Evolutionary conservation across 805 yeast genomes (phyloP), one percentile per base, ranked within the genome.

Genomic region (Zygosaccharomyces lentus): DNA sequence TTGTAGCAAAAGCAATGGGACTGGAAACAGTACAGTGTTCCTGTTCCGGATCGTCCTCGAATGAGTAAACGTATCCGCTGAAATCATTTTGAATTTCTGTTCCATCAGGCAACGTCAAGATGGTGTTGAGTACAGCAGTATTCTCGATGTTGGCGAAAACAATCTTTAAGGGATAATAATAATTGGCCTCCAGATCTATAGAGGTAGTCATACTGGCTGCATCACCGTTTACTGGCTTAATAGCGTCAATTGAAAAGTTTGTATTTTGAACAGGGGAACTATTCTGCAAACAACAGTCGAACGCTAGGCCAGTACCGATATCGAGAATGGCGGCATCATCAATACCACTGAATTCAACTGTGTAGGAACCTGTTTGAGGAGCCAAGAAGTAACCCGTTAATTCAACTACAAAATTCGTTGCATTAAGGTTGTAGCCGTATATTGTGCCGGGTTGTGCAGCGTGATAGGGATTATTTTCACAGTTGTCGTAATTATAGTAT

Each of bases 321-420:
- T 57, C 56, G 9, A 67, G 50, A 51, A 57, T 49, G 10, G 57
- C 66, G 16, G 59, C 55, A 48, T 69, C 71, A 56, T 69, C 72
- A 19, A 59, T 56, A 9, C 32, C 31, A 6, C 36, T 31, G 23
- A 66, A 44, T 6, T 40, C 21, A 32, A 68, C 55, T 1, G 52
- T 51, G 41, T 66, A 69, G 3, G 51, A 41, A 50, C 73, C 73
- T 19, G 64, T 47, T 15, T 39, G 49, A 2, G 52, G 46, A n/a
- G 72, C 64, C 15, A 48, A 19, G 49, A 56, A 58, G 39, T 56
- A 64, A 40, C 64, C 64, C n/a, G 60, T 57, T 21, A 58, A 45
- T 45, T 55, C 62, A 41, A 63, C 37, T 12, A 62, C 49, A 31
- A 56, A 49, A 43, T 60, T 59, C 2, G 62, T 37, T 23, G 47